Evolutionary conservation across 495 filamentous ascomycete genomes (phyloP).

Genomic region (Rhypophila decipiens): DNA sequence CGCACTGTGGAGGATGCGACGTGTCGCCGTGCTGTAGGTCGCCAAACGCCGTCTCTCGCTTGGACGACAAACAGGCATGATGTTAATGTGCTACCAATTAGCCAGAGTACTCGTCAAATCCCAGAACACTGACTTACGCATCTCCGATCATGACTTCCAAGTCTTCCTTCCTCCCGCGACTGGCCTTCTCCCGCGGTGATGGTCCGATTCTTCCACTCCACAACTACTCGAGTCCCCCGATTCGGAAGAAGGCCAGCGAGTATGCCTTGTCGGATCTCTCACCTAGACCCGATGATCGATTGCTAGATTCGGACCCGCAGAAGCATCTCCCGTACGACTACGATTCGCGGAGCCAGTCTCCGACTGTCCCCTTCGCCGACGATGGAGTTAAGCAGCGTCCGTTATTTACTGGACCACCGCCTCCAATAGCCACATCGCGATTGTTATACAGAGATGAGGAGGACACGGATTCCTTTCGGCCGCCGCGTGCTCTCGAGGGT

Average conservation of each 20-base stretch:
- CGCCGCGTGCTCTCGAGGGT: slow-evolving; percentile 2
- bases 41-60: too few species aligned
- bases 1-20: too few species aligned
- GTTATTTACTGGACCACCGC: slow-evolving; percentile 28
- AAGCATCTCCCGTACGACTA: slow-evolving; percentile 1
- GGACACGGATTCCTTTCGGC: slow-evolving; percentile 5
- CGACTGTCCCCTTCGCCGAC: slow-evolving; percentile 11
- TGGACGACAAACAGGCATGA: too few species aligned
- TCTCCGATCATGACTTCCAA: slow-evolving; percentile 14
- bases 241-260: slow-evolving; percentile 32
- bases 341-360: slow-evolving; percentile 7
- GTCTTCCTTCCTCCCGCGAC: slow-evolving; percentile 22
- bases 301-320: slow-evolving; percentile 14
- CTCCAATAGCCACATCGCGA: slow-evolving; percentile 24
- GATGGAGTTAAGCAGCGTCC: slow-evolving; percentile 14
- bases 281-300: slow-evolving; percentile 31
- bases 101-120: background rate
- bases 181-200: slow-evolving; percentile 17
- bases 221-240: slow-evolving; percentile 11
- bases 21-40: too few species aligned
- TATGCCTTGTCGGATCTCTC: slow-evolving; percentile 38
- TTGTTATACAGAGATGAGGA: slow-evolving; percentile 26
- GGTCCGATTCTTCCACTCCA: slow-evolving; percentile 22
- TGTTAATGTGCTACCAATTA: background rate
- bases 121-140: background rate